Evolutionary conservation across 306 rosid species (phyloP).

Genomic region (Myrica gale): DNA sequence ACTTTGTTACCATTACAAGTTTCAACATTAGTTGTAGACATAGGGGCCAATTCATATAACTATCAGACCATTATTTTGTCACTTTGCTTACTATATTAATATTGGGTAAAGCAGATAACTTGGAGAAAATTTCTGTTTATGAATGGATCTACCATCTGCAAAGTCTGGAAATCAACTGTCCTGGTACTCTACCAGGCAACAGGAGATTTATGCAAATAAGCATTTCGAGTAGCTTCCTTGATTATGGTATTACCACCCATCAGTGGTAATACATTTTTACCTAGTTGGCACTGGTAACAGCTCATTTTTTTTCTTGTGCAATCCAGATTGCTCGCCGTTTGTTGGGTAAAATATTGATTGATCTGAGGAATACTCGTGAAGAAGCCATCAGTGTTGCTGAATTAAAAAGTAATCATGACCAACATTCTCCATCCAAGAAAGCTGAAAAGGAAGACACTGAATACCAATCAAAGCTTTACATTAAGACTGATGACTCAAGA

Average conservation of each 20-base stretch:
- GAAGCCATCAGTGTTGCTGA: constrained; percentile 93
- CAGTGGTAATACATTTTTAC: too few relatives aligned
- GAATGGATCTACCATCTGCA: neutral
- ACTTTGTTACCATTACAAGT: neutral
- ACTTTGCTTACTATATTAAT: too few relatives aligned
- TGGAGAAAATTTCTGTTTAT: neutral
- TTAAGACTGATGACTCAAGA: constrained; percentile 65
- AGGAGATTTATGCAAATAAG: neutral
- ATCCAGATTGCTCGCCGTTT: constrained; percentile 92
- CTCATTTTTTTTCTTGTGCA: constrained; percentile 28
- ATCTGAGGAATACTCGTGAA: constrained; percentile 90
- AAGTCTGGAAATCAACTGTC: neutral
- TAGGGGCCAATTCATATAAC: neutral
- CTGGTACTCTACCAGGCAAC: neutral
- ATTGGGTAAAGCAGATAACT: neutral
- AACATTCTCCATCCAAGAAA: constrained; percentile 28
- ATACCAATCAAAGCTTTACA: constrained; percentile 41
- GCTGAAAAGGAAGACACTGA: constrained; percentile 62
- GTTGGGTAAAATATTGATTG: constrained; percentile 90
- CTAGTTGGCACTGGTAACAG: constrained; percentile 6
- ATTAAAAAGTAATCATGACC: constrained; percentile 65
- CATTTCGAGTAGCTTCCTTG: neutral
- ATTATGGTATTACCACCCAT: neutral
- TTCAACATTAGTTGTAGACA: neutral
- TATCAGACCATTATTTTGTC: neutral